Percentiles rank a stretch among this genome's conserved stretches.
Conservation (phyloP, 202 grass and related monocot species). For the Dendrocalamus latiflorus region DNA sequence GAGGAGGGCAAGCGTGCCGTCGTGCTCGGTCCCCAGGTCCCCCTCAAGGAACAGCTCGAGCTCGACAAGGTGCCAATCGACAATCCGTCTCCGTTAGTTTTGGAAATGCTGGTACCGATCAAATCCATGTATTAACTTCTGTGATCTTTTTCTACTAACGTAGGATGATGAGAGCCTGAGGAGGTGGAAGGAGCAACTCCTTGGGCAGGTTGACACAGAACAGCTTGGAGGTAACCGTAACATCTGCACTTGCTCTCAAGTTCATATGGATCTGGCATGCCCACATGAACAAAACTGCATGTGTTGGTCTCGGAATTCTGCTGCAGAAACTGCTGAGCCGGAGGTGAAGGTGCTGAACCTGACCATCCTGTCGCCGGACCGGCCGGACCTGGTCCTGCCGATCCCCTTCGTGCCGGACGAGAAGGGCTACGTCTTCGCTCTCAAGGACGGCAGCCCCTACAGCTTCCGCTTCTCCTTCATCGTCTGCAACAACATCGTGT, state of each 20-base stretch:
- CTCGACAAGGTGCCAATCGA: constrained; percentile 58
- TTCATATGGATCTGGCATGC: not conserved
- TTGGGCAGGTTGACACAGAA: constrained; percentile 75
- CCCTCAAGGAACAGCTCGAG: constrained; percentile 98
- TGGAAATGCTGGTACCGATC: not conserved
- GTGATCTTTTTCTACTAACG: not conserved
- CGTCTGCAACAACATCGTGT: constrained; percentile 85
- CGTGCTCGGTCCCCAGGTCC: constrained; percentile 68
- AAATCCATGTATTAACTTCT: not conserved
- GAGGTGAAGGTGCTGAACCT: constrained; percentile 77
- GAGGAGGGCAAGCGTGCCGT: constrained; percentile 55
- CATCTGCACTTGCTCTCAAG: not conserved
- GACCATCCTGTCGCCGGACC: constrained; percentile 56
- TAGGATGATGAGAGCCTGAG: constrained; percentile 97
- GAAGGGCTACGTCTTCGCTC: constrained; percentile 67
- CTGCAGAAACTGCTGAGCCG: constrained; percentile 67
- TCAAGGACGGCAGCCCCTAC: constrained; percentile 84
- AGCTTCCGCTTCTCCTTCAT: constrained; percentile 75
- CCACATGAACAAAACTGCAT: not conserved
- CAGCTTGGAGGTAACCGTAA: constrained; percentile 66
- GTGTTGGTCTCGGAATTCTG: not conserved
- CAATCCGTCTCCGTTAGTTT: not conserved
- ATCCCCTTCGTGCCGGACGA: constrained; percentile 66
- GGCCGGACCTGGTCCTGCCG: constrained; percentile 53
- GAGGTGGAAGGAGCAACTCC: constrained; percentile 97